Evolutionary conservation across 768 basidiomycete species (phyloP), one percentile per base, ranked within the genome.

Genomic region (Neoboletus magnificus): DNA sequence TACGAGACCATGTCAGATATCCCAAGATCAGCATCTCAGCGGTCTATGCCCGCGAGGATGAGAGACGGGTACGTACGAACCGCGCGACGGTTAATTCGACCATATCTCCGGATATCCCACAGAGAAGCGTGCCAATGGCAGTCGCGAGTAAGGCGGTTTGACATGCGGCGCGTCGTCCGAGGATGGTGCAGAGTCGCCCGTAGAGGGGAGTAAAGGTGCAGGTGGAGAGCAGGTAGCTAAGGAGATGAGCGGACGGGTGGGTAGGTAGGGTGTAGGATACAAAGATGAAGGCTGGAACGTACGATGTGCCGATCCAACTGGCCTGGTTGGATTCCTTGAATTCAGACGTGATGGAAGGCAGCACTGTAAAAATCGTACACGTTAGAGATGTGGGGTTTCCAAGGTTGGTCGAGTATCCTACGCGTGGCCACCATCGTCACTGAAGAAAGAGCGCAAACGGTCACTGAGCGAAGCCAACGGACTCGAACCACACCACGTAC

Each of bases 201-300:
- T 91, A 91, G 6, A 91, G 74, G 0, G 88, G 89, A 0, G 89
- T 91, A 59, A 91, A 91, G 3, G 89, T 87, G 67, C 86, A 88
- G 4, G 82, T 86, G 4, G 89, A 86, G 15, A 91, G 79, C 9
- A 92, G 72, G 68, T 88, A 91, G 29, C 56, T 61, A 42, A 56
- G 5, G 42, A n/a, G n/a, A n/a, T n/a, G n/a, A n/a, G 30, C 9
- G 33, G 35, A 3, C 12, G 15, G 37, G n/a, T 20, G 5, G 8
- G 15, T 33, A 41, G 4, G 16, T 33, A 12, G 32, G 12, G n/a
- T 5, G 16, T 36, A 18, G 27, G n/a, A n/a, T 4, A 27, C 1
- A 27, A 3, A 23, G 36, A 12, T 15, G n/a, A n/a, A 37, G n/a
- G 1, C 3, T 27, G 11, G n/a, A 48, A 57, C 52, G 20, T 52